Base-by-base conservation (phyloP, 2,329 filamentous ascomycete species). In the Fusarium multiceps region DNA sequence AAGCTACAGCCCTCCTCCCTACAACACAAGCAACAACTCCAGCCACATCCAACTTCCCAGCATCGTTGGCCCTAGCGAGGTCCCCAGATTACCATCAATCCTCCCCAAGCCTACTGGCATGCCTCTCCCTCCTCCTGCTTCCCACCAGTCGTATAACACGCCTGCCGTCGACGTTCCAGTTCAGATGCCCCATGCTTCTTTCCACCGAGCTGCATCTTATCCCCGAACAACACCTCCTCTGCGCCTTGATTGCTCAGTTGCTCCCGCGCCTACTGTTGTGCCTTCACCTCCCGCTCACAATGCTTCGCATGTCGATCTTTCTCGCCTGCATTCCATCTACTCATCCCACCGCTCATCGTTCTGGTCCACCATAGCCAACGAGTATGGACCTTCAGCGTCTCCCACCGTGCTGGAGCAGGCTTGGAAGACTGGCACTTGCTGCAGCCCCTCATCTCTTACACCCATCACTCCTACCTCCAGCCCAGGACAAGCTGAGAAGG, bases 311-410 rank as follows among this genome's bases (percentile, higher is more conserved):
- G 84, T 91, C 68, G 89, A 93, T 78, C 85, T 89, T 74, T 82
- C 86, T 28, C 90, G 91, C 49, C 88, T 95, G 25, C 87, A 89
- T 49, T 84, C 87, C 64, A 87, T 94, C 71, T 94, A 94, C 79
- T 86, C 89, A 55, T 82, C 87, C 10, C 91, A 93, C 79, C 88
- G 91, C 45, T 83, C 86, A 53, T 86, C 87, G 11, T 94, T 95
- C 81, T 95, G 92, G 92, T 84, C 87, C 34, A 85, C 87, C 49
- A 86, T 95, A 37, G 91, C 92, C 30, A 82, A 87, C 27, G 91
- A 93, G 74, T 94, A 94, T 75, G 91, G 91, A 55, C 79, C 82
- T 16, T 87, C 88, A 34, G 84, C 85, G 3, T 89, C 87, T 50
- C 87, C 91, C 2, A 83, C 85, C 16, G 83, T 88, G 34, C 83